These are phyloP conservation scores for Chrysosporium keratinophilum DNA, from an alignment of 2,329 filamentous ascomycete genomes.

Conservation along the genomic window DNA sequence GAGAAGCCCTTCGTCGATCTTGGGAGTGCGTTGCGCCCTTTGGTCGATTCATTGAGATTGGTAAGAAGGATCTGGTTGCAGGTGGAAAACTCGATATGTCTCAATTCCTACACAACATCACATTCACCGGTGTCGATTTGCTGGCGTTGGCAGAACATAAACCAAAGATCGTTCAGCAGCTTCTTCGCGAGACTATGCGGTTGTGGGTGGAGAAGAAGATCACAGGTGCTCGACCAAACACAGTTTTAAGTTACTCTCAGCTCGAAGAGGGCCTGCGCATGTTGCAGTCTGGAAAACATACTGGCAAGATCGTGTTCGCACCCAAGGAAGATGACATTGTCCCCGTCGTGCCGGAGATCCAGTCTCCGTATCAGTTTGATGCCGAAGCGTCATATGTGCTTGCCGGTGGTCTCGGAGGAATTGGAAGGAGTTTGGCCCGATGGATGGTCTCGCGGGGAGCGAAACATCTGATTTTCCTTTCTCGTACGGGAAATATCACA, in stretches of 20 bases:
- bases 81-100: constrained; percentile 11
- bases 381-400: constrained; percentile 18
- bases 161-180: constrained; percentile 5
- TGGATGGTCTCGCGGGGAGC: constrained; percentile 23
- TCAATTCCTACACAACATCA: constrained; percentile 9
- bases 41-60: constrained; percentile 17
- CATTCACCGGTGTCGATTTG: constrained; percentile 11
- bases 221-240: constrained; percentile 7
- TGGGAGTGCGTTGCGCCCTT: constrained; percentile 15
- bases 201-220: constrained; percentile 5
- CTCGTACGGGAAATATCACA: constrained; percentile 19
- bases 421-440: constrained; percentile 19
- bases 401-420: constrained; percentile 19
- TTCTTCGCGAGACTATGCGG: not conserved
- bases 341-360: constrained; percentile 1
- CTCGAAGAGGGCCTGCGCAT: constrained; percentile 13
- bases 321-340: not conserved
- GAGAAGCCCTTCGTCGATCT: constrained; percentile 12
- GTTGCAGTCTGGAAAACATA: constrained; percentile 14
- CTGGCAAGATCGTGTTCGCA: constrained; percentile 13
- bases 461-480: constrained; percentile 25
- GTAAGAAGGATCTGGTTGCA: constrained; percentile 10
- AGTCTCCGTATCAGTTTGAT: constrained; percentile 5
- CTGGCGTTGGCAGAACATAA: constrained; percentile 5
- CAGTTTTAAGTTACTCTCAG: constrained; percentile 6